phyloP scores from a whole-genome alignment of 2,329 filamentous ascomycete species.

The Elsinoe perseae region DNA sequence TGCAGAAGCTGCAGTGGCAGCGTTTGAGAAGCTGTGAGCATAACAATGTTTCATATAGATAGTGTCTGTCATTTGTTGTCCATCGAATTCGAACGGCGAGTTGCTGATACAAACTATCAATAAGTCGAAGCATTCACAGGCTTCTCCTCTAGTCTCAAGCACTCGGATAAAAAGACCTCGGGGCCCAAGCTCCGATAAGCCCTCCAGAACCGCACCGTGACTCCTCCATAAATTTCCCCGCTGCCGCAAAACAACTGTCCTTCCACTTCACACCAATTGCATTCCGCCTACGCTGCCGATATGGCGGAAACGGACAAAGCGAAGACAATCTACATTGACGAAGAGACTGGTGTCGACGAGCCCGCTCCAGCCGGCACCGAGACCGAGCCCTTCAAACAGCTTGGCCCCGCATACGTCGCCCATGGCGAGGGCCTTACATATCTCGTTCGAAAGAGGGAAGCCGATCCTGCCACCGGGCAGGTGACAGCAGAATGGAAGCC shows the following conservation, averaged over 20 bases:
- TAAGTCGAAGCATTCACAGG: neutral
- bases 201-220: constrained; percentile 1
- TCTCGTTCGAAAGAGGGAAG: constrained; percentile 60
- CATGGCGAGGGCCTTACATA: constrained; percentile 57
- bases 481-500: constrained; percentile 68
- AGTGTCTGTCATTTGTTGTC: neutral
- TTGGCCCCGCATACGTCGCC: constrained; percentile 69
- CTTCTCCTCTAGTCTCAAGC: neutral
- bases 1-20: constrained; percentile 27
- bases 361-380: constrained; percentile 43
- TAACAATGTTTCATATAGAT: neutral
- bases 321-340: constrained; percentile 64
- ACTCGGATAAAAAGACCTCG: neutral
- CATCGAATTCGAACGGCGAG: neutral
- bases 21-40: constrained; percentile 21
- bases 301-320: constrained; percentile 25
- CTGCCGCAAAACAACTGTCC: neutral
- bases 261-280: neutral
- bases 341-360: constrained; percentile 62
- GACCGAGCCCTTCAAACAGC: constrained; percentile 69
- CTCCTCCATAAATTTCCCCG: constrained; percentile 1
- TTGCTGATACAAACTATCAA: neutral
- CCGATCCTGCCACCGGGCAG: constrained; percentile 53
- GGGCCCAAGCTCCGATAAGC: constrained; percentile 14
- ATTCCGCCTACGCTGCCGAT: neutral